phyloP scores from a whole-genome alignment of 2,329 filamentous ascomycete genomes.

The Aspergillus bombycis region DNA sequence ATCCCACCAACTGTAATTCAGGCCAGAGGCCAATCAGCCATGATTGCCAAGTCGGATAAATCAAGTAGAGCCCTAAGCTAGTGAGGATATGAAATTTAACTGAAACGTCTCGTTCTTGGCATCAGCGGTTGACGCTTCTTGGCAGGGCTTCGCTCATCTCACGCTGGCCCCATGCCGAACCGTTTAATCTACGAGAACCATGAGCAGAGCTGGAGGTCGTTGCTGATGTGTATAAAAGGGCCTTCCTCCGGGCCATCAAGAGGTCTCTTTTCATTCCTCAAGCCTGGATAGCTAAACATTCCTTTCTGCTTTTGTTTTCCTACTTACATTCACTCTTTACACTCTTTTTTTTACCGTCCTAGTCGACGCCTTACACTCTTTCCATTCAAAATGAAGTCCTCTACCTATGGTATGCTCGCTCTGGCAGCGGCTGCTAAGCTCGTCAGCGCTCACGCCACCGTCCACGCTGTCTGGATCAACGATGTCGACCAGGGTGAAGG shows the following conservation, averaged over 20 bases:
- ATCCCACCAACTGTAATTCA: neutral
- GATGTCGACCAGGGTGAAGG: conserved; percentile 25
- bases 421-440: conserved; percentile 28
- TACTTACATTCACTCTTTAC: neutral
- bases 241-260: neutral
- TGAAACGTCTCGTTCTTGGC: conserved; percentile 10
- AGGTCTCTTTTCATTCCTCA: neutral
- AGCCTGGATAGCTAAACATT: conserved; percentile 13
- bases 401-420: conserved; percentile 25
- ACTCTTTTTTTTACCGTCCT: conserved; percentile 8
- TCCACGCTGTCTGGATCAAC: conserved; percentile 28
- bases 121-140: conserved; percentile 7
- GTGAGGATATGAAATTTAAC: conserved; percentile 3
- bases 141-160: conserved; percentile 16
- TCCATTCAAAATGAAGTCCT: conserved; percentile 24
- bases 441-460: conserved; percentile 24
- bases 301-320: conserved; percentile 10
- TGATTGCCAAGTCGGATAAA: conserved; percentile 9
- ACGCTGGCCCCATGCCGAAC: neutral
- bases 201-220: neutral
- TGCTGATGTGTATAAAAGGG: conserved; percentile 7
- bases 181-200: neutral
- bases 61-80: neutral
- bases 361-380: conserved; percentile 11
- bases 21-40: neutral